These are phyloP conservation scores for Dactylellina haptotyla DNA, from an alignment of 2,329 filamentous ascomycete species.

Conservation along the genomic window DNA sequence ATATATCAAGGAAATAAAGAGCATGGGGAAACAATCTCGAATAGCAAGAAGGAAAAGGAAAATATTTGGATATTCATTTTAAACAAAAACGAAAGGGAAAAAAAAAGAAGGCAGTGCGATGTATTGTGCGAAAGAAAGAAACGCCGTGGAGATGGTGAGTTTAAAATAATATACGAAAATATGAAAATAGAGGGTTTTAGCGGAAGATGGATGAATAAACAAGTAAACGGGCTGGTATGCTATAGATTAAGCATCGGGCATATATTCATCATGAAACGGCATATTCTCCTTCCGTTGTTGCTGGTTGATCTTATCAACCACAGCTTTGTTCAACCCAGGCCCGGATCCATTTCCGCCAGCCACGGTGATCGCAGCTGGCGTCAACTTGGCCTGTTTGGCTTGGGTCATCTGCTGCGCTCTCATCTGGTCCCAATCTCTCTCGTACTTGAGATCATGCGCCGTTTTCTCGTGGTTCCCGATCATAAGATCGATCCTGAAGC, in stretches of 20 bases:
- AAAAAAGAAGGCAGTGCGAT: conserved; percentile 28
- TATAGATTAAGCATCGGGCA: conserved; percentile 32
- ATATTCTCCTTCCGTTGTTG: conserved; percentile 44
- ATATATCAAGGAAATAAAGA: not conserved
- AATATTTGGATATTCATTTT: not conserved
- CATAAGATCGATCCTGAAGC: conserved; percentile 55
- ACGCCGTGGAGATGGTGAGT: conserved; percentile 40
- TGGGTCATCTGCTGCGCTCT: conserved; percentile 28
- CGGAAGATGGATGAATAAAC: not conserved
- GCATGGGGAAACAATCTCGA: not conserved
- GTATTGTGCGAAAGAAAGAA: conserved; percentile 33
- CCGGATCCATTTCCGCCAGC: conserved; percentile 15
- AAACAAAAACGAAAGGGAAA: conserved; percentile 7
- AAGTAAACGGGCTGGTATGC: not conserved
- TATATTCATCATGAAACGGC: conserved; percentile 42
- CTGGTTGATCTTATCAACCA: conserved; percentile 15
- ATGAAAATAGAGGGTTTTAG: not conserved
- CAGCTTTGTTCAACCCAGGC: conserved; percentile 19
- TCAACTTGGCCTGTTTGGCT: conserved; percentile 49
- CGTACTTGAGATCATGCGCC: conserved; percentile 35
- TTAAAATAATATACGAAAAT: not conserved
- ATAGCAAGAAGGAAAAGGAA: not conserved
- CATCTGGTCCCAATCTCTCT: conserved; percentile 44
- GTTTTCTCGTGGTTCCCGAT: conserved; percentile 49
- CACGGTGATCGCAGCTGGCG: conserved; percentile 9